A percentile compares a stretch with the other conserved stretches of the same genome.
Evolutionary conservation across 2,329 filamentous ascomycete genomes (phyloP).

Genomic region (Proliferodiscus dingleyae): DNA sequence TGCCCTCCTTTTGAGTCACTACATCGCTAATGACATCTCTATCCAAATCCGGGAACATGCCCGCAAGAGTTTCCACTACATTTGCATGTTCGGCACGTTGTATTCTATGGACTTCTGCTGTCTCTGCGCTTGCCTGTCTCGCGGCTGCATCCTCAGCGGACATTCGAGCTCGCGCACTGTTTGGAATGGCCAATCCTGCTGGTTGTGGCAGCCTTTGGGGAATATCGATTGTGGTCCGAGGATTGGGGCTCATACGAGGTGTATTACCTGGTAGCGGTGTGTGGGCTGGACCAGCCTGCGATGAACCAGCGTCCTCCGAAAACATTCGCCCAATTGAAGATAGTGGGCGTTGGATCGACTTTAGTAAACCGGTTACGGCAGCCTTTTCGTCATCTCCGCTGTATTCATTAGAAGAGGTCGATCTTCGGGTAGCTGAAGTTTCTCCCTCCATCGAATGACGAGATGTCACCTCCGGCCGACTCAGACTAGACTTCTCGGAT

Average conservation of each 20-base stretch:
- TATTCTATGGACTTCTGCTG: slow-evolving; percentile 78
- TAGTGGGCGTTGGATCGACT: slow-evolving; percentile 86
- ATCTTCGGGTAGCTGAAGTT: slow-evolving; percentile 50
- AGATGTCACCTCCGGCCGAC: slow-evolving; percentile 52
- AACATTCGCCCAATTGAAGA: slow-evolving; percentile 94
- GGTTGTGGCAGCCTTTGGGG: slow-evolving; percentile 20
- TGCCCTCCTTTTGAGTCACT: slow-evolving; percentile 89
- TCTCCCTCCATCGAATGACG: slow-evolving; percentile 57
- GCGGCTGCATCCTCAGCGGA: slow-evolving; percentile 85
- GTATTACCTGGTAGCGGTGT: slow-evolving; percentile 44
- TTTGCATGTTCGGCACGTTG: slow-evolving; percentile 81
- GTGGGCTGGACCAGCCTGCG: slow-evolving; percentile 34
- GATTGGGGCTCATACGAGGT: slow-evolving; percentile 28
- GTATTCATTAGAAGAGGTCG: slow-evolving; percentile 49
- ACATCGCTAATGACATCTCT: slow-evolving; percentile 95
- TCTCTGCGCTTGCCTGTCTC: slow-evolving; percentile 83
- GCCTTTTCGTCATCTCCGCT: slow-evolving; percentile 65
- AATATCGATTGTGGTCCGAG: slow-evolving; percentile 24
- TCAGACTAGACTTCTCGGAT: slow-evolving; percentile 43
- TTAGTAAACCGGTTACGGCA: slow-evolving; percentile 77
- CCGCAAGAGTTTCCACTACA: slow-evolving; percentile 86
- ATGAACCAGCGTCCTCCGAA: slow-evolving; percentile 55
- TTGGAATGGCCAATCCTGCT: slow-evolving; percentile 15
- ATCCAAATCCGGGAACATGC: slow-evolving; percentile 96
- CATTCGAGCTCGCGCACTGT: slow-evolving; percentile 33